Base-by-base conservation (phyloP, 441 rosid species). In the Codiaeum variegatum region DNA sequence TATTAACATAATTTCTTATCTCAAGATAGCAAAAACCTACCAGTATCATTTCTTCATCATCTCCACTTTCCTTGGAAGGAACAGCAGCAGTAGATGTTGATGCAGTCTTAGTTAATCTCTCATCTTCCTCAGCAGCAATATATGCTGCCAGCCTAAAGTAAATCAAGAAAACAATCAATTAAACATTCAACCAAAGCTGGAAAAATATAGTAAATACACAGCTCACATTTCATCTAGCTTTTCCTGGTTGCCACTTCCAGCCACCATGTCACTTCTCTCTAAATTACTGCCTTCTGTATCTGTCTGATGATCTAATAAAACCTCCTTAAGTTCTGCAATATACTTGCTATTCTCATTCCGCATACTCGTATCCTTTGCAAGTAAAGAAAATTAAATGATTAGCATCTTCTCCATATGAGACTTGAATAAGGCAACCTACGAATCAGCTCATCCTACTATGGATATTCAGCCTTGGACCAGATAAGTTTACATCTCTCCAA, bases 151-250 rank as follows among this genome's bases (percentile, higher is more conserved):
- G 75, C 88, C 97, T 92, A 81, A 67, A 83, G 73, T 28, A 42
- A 83, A 73, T 71, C 67, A 76, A 67, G 44, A 73, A 62, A 68
- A 60, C 73, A 61, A 75, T 77, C 36, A 79, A 73, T 15, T n/a
- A 70, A 69, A 47, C 66, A 77, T 79, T 40, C 68, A 73, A 29
- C 49, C 34, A 76, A 28, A 56, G 31, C 13, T 24, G 15, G 52
- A 76, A 24, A 69, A 76, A 70, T 32, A 66, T 5, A 66, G 56
- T 60, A 42, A 73, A 44, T 69, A 36, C 61, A 62, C 62, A 56
- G 55, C 91, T 79, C 86, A 91, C 95, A 91, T 87, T 75, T 90
- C 90, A 77, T 88, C 97, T 70, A 90, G 82, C 79, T 82, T 87
- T 77, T 82, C 86, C 76, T 82, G 91, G 79, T 80, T 73, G 54